These are phyloP conservation scores for Cercospora citrullina DNA, from an alignment of 2,329 filamentous ascomycete species.

Conservation along the genomic window DNA sequence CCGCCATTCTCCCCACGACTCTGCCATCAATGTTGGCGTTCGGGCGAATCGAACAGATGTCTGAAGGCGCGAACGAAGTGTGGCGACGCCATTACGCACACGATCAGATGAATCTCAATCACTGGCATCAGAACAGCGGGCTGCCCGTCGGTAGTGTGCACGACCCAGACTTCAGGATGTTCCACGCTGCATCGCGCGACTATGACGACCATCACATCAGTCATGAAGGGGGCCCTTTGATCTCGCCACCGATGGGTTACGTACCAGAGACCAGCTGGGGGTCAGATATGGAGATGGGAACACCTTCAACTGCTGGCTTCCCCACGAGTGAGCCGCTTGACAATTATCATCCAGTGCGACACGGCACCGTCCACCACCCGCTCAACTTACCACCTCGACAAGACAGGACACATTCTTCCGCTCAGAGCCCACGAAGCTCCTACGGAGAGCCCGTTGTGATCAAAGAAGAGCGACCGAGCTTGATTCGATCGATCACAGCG, in stretches of 20 bases:
- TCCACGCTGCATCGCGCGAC: constrained; percentile 26
- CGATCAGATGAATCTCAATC: constrained; percentile 26
- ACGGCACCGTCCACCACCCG: constrained; percentile 23
- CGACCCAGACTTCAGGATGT: constrained; percentile 35
- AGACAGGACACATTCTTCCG: constrained; percentile 21
- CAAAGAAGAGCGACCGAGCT: constrained; percentile 28
- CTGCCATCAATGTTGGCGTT: constrained; percentile 22
- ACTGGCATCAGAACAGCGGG: constrained; percentile 28
- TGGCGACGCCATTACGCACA: constrained; percentile 28
- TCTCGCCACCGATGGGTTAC: constrained; percentile 31
- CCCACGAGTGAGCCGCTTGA: constrained; percentile 27
- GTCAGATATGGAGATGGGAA: constrained; percentile 35
- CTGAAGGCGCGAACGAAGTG: constrained; percentile 25
- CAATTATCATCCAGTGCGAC: constrained; percentile 28
- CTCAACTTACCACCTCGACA: constrained; percentile 23
- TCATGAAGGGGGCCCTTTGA: constrained; percentile 24
- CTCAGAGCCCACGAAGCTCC: constrained; percentile 31
- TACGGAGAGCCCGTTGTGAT: constrained; percentile 20
- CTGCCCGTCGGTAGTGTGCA: constrained; percentile 29
- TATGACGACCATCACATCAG: constrained; percentile 26
- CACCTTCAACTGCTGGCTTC: constrained; percentile 32
- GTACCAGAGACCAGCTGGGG: constrained; percentile 30
- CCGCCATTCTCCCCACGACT: constrained; percentile 22
- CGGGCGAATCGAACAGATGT: constrained; percentile 22
- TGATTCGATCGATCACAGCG: constrained; percentile 32